Evolutionary conservation across 2,329 filamentous ascomycete species (phyloP), one percentile per base, ranked within the genome.

Genomic region (Spiromastix sp.): DNA sequence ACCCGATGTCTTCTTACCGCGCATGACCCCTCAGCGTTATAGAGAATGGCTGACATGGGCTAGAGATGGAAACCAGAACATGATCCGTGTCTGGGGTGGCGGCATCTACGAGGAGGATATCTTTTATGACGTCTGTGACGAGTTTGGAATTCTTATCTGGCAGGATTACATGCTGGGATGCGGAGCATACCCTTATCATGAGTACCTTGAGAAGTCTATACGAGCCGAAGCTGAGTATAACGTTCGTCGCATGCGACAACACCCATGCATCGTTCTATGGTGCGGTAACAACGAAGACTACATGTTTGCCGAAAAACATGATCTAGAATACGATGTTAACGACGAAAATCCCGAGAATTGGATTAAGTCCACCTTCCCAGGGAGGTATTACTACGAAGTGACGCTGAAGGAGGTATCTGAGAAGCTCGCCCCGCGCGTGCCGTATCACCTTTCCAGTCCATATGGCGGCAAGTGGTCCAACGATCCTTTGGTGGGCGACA

Each of bases 231-330:
- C 74, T 30, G 55, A 63, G n/a, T 66, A 72, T 19, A 74, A 79
- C 42, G 62, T 79, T 27, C 65, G 64, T 51, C 63, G 77, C 31
- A 66, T 91, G 17, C 70, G 82, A 27, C 82, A 89, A 52, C 84
- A 91, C 51, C 79, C 84, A 0, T 83, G 72, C 17, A 78, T 93
- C 42, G 75, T 85, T 30, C 79, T 91, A 42, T 91, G 76, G 64
- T 82, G 81, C 3, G 85, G 85, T 13, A 91, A 91, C 60, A 93
- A 93, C 50, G 85, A 93, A 54, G 84, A 91, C 51, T 89, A 91
- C 56, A 77, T 85, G 53, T 77, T 82, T 39, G 77, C 76, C 38
- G 81, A 87, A 54, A 67, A 65, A 18, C 72, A 71, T 46, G 66
- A 67, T 0, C 68, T 89, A 37, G 81, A 74, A 1, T 89, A 86